These are phyloP conservation scores for Chlorociboria aeruginascens DNA, from an alignment of 495 filamentous ascomycete genomes.

Conservation along the genomic window DNA sequence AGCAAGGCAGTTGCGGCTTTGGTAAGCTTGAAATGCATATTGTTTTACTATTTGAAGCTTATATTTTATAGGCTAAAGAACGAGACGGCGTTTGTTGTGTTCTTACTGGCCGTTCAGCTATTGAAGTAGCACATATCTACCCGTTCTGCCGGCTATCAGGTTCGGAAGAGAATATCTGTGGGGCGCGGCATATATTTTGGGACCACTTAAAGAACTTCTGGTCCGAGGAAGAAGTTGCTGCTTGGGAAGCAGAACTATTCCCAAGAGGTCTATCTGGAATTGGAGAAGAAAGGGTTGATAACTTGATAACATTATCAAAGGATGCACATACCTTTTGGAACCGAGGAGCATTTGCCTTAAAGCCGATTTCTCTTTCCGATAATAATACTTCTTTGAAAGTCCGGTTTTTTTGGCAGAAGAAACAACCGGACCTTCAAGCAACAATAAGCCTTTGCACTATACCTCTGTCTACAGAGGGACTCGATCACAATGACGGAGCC, in stretches of 20 bases:
- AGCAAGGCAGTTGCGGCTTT: background rate
- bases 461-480: background rate
- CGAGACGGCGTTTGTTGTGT: conserved; percentile 14
- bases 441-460: conserved; percentile 8
- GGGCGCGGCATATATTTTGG: conserved; percentile 10
- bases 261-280: conserved; percentile 5
- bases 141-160: conserved; percentile 1
- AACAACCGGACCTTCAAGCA: conserved; percentile 1
- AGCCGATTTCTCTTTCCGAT: conserved; percentile 9
- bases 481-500: background rate
- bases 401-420: conserved; percentile 17
- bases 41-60: background rate
- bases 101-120: background rate
- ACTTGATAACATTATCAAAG: conserved; percentile 11
- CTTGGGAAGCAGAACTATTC: conserved; percentile 14
- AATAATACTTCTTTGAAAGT: conserved; percentile 11
- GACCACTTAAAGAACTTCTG: conserved; percentile 6
- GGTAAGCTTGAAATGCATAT: too few species aligned
- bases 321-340: conserved; percentile 6
- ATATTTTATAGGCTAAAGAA: conserved; percentile 1
- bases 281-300: conserved; percentile 6
- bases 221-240: conserved; percentile 12
- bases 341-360: conserved; percentile 12
- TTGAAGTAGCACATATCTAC: conserved; percentile 15
- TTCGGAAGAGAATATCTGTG: conserved; percentile 8